These are phyloP conservation scores for Diaporthe sp. DNA, from an alignment of 2,329 filamentous ascomycete genomes.

Conservation along the genomic window DNA sequence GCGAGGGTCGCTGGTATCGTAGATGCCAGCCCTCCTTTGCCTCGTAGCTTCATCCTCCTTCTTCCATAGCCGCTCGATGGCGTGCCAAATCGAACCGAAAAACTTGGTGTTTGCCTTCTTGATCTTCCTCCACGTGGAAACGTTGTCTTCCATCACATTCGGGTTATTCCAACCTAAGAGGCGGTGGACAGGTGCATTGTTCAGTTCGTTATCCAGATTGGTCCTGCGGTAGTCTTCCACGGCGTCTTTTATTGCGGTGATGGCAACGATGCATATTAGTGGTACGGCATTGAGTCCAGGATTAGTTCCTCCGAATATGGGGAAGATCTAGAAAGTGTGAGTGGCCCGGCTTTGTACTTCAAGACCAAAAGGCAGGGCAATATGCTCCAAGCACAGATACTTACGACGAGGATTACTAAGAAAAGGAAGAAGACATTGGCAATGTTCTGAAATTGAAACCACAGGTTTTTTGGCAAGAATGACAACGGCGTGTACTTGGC, in stretches of 20 bases:
- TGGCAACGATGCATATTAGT: constrained; percentile 88
- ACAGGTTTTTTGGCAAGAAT: constrained; percentile 96
- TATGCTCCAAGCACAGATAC: constrained; percentile 49
- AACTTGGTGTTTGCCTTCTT: constrained; percentile 87
- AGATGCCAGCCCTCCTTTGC: constrained; percentile 61
- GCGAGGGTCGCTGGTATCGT: constrained; percentile 69
- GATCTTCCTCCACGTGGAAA: constrained; percentile 86
- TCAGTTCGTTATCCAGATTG: constrained; percentile 90
- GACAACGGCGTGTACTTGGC: constrained; percentile 97
- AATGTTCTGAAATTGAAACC: constrained; percentile 98
- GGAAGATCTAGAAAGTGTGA: constrained; percentile 79
- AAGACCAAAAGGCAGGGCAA: neutral
- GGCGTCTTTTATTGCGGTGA: constrained; percentile 94
- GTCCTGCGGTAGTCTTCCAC: constrained; percentile 96
- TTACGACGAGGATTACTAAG: constrained; percentile 92
- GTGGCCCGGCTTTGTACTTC: constrained; percentile 11
- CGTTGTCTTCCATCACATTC: constrained; percentile 88
- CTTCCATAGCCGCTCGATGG: constrained; percentile 61
- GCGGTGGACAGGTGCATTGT: constrained; percentile 95
- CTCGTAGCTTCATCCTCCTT: constrained; percentile 62
- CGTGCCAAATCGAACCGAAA: constrained; percentile 66
- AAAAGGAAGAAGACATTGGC: constrained; percentile 99
- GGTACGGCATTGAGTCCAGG: constrained; percentile 92
- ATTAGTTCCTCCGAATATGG: constrained; percentile 93
- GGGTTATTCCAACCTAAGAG: constrained; percentile 92